Base-by-base conservation (phyloP, 2,329 filamentous ascomycete species). In the Biscogniauxia marginata region DNA sequence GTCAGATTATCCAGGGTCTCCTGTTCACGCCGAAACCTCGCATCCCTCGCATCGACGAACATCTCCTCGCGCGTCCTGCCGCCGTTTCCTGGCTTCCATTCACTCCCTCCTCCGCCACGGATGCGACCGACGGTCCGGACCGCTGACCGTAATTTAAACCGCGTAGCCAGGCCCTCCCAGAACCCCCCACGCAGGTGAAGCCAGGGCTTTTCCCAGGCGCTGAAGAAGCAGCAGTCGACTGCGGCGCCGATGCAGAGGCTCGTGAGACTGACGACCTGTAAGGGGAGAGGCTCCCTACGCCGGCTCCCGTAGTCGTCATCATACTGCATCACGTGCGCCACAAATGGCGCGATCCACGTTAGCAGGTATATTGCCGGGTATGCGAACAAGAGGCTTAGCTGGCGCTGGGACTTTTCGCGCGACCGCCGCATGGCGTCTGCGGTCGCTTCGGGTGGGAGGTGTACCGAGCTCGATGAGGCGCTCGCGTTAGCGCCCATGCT, bases 331-430 rank as follows among this genome's bases (percentile, higher is more conserved):
- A 85, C 77, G 68, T 92, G 87, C 2, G 78, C 78, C 2, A 86
- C 74, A 63, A 92, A 90, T 0, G 90, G 89, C 7, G 89, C 73
- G 3, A 88, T 73, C 90, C 90, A 93, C 62, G 90, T 83, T 4
- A 84, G 71, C 19, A 89, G 78, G 71, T 93, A 93, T 3, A 89
- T 81, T 18, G 87, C 69, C 0, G 90, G 90, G 69, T 93, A 93
- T 49, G 91, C 84, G 72, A 93, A 91, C 18, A 92, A 78, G 24
- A 88, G 81, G 25, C 87, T 83, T 2, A 92, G 78, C 65, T 92
- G 88, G 8, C 86, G 82, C 46, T 83, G 80, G 56, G 90, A 86
- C 56, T 81, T 82, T 16, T 79, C 74, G 11, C 84, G 79, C 7
- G 80, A 67, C 18, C 63, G 64, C 2, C 58, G 70, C 63, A 75